These are phyloP conservation scores for Alternaria conjuncta DNA, from an alignment of 2,329 filamentous ascomycete genomes.

Conservation along the genomic window DNA sequence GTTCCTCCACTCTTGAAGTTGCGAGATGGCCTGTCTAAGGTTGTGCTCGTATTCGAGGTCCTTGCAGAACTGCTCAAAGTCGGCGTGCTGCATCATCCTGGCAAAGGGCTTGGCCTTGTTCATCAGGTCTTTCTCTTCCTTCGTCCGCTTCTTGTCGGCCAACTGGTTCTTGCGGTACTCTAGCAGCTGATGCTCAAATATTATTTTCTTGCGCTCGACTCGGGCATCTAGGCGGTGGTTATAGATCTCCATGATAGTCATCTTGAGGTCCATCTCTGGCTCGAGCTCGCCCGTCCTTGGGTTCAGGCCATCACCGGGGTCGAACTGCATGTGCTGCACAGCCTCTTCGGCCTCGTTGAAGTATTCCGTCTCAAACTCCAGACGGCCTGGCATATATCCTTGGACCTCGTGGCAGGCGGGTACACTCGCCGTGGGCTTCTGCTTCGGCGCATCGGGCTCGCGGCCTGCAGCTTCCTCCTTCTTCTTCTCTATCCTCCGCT, in stretches of 20 bases:
- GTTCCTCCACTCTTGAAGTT: conserved; percentile 92
- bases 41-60: conserved; percentile 91
- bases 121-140: conserved; percentile 89
- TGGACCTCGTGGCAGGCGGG: conserved; percentile 97
- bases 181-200: conserved; percentile 92
- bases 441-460: conserved; percentile 83
- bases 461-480: conserved; percentile 87
- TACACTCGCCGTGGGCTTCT: conserved; percentile 93
- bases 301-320: conserved; percentile 92
- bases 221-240: conserved; percentile 89
- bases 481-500: conserved; percentile 88
- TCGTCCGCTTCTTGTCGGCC: conserved; percentile 91
- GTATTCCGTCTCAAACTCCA: conserved; percentile 98
- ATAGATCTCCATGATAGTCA: conserved; percentile 98
- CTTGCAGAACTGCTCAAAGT: conserved; percentile 85
- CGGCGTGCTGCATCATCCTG: conserved; percentile 91
- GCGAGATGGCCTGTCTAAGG: conserved; percentile 83
- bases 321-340: conserved; percentile 97
- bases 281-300: conserved; percentile 83
- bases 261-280: conserved; percentile 95
- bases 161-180: conserved; percentile 93
- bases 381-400: conserved; percentile 95
- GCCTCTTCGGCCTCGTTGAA: conserved; percentile 98
- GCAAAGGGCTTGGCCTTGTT: conserved; percentile 97
- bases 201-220: conserved; percentile 92